Conservation (phyloP, 805 yeast species). For the Spencermartinsiella europaea region DNA sequence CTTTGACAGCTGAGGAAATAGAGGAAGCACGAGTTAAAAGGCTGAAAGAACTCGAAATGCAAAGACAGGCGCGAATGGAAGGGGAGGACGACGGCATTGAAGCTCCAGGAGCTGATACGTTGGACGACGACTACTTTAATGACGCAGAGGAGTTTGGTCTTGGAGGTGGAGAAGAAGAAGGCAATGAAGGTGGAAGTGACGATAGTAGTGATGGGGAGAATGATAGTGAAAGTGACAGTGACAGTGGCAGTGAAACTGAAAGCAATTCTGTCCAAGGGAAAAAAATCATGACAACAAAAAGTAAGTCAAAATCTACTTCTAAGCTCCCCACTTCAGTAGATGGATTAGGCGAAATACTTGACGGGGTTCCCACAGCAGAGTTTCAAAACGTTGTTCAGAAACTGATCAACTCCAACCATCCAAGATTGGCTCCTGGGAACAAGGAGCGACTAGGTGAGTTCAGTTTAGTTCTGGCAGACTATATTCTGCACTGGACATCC, state of each 20-base stretch:
- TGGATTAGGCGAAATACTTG: slow-evolving; percentile 5
- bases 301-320: neutral
- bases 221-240: slow-evolving; percentile 13
- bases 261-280: slow-evolving; percentile 9
- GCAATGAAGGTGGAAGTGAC: slow-evolving; percentile 37
- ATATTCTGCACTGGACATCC: slow-evolving; percentile 2
- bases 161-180: slow-evolving; percentile 22
- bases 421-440: slow-evolving; percentile 76
- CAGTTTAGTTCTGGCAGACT: slow-evolving; percentile 39
- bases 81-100: slow-evolving; percentile 14
- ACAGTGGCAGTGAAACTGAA: slow-evolving; percentile 22
- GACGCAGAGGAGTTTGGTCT: slow-evolving; percentile 38
- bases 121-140: slow-evolving; percentile 28
- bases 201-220: slow-evolving; percentile 36
- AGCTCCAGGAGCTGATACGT: slow-evolving; percentile 28
- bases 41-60: slow-evolving; percentile 29
- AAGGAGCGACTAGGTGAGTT: slow-evolving; percentile 65
- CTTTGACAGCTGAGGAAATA: slow-evolving; percentile 40
- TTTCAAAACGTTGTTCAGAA: slow-evolving; percentile 42
- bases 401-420: slow-evolving; percentile 60
- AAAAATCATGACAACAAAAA: neutral
- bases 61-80: slow-evolving; percentile 36
- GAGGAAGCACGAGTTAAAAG: slow-evolving; percentile 32
- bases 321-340: slow-evolving; percentile 9
- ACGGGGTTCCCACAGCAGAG: slow-evolving; percentile 56